phyloP scores from a whole-genome alignment of 2,329 filamentous ascomycete species.

The Aspergillus awamori region DNA sequence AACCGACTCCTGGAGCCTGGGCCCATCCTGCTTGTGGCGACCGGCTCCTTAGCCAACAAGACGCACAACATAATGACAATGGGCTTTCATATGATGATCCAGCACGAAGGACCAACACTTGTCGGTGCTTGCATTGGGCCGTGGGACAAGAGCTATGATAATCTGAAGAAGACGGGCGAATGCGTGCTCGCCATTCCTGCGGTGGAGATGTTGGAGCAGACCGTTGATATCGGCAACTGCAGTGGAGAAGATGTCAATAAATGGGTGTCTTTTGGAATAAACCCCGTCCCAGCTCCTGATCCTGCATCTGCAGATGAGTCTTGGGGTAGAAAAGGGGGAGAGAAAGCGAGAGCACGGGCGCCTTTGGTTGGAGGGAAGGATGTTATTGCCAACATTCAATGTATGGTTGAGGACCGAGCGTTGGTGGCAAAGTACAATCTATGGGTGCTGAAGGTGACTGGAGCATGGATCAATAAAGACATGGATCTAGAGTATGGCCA shows the following conservation, averaged over 20 bases:
- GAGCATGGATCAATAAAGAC: constrained; percentile 7
- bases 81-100: constrained; percentile 12
- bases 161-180: constrained; percentile 6
- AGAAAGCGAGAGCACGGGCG: background rate
- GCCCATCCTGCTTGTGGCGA: constrained; percentile 5
- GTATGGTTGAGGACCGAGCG: constrained; percentile 6
- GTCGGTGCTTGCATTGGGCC: constrained; percentile 9
- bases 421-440: constrained; percentile 9
- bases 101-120: constrained; percentile 8
- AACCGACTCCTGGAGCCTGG: constrained; percentile 9
- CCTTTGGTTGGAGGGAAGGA: constrained; percentile 4
- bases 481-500: constrained; percentile 9
- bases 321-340: background rate
- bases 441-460: constrained; percentile 4
- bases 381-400: constrained; percentile 8
- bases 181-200: constrained; percentile 8
- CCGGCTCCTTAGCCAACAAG: constrained; percentile 3
- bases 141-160: constrained; percentile 8
- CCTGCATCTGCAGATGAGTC: background rate
- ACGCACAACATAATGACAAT: constrained; percentile 12
- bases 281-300: constrained; percentile 1
- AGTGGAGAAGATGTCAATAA: constrained; percentile 8
- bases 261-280: constrained; percentile 3
- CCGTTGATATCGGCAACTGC: constrained; percentile 9
- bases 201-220: constrained; percentile 5